A percentile compares a stretch with the other conserved stretches of the same genome.
phyloP scores from a whole-genome alignment of 805 yeast species.

The Metschnikowia similis region DNA sequence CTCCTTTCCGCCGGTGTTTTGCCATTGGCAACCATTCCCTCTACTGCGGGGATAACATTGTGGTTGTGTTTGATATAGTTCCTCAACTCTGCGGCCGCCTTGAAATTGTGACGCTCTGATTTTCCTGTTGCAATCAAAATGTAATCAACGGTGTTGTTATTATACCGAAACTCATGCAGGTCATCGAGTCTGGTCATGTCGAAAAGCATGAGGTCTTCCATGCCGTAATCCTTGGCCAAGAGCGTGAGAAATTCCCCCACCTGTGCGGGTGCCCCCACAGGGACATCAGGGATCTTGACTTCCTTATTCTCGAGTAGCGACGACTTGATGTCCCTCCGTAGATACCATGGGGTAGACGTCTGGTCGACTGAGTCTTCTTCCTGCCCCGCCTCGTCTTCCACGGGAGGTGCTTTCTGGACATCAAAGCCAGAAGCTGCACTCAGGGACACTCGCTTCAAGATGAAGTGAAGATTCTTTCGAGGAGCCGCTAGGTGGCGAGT shows the following conservation, averaged over 20 bases:
- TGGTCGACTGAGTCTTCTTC: conserved; percentile 1
- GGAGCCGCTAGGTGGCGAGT: neutral
- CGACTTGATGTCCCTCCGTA: conserved; percentile 40
- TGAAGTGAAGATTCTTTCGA: neutral
- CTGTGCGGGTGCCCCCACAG: conserved; percentile 52
- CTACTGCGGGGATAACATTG: conserved; percentile 46
- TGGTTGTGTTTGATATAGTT: conserved; percentile 50
- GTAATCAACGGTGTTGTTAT: conserved; percentile 28
- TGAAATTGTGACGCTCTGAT: conserved; percentile 68
- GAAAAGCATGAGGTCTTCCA: conserved; percentile 56
- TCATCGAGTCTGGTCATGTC: conserved; percentile 49
- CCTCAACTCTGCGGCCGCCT: conserved; percentile 60
- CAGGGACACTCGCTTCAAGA: neutral
- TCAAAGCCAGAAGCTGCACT: neutral
- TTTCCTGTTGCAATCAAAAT: conserved; percentile 70
- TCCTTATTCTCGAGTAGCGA: conserved; percentile 22
- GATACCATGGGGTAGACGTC: conserved; percentile 53
- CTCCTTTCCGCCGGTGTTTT: conserved; percentile 38
- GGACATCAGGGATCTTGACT: conserved; percentile 51
- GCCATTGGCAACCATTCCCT: conserved; percentile 66
- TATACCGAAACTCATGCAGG: conserved; percentile 26
- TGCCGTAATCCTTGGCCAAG: conserved; percentile 59
- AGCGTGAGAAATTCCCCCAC: conserved; percentile 43
- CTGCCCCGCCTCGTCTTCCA: neutral
- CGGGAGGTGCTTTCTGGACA: neutral